phyloP scores from a whole-genome alignment of 768 basidiomycete species.

The Agrocybe chaxingu region DNA sequence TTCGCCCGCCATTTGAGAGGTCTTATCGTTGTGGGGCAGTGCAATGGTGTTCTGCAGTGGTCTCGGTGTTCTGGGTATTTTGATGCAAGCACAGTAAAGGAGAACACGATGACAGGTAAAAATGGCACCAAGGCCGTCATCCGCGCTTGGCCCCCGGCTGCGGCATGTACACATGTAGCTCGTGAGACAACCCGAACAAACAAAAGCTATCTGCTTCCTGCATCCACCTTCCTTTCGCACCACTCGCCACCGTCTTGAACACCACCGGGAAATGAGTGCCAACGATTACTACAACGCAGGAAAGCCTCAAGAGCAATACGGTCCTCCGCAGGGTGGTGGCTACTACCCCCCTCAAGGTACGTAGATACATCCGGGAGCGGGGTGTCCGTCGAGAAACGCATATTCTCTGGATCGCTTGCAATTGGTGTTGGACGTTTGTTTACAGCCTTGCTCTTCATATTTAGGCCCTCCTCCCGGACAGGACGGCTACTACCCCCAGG shows the following conservation, averaged over 20 bases:
- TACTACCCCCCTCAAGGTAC: slow-evolving; percentile 39
- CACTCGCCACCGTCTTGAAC: slow-evolving; percentile 9
- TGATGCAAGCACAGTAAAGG: too few species aligned
- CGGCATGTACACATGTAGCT: not conserved
- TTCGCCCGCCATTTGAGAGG: too few species aligned
- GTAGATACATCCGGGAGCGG: slow-evolving; percentile 4
- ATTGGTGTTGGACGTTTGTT: slow-evolving; percentile 4
- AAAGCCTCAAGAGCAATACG: slow-evolving; percentile 48
- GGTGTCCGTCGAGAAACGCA: not conserved
- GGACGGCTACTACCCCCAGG: slow-evolving; percentile 68
- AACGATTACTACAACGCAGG: slow-evolving; percentile 67
- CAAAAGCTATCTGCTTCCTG: slow-evolving; percentile 7
- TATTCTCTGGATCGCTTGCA: not conserved
- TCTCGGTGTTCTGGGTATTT: too few species aligned
- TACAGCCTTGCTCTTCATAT: slow-evolving; percentile 6
- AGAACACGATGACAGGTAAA: too few species aligned
- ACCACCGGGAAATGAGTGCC: slow-evolving; percentile 52
- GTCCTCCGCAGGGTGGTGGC: slow-evolving; percentile 48
- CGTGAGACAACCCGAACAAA: not conserved
- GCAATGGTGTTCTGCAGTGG: too few species aligned
- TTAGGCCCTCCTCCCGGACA: slow-evolving; percentile 56
- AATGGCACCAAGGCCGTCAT: too few species aligned
- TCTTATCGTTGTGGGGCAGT: too few species aligned
- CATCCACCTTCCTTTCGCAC: slow-evolving; percentile 7
- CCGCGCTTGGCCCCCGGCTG: too few species aligned